Evolutionary conservation across 2,329 filamentous ascomycete species (phyloP), one percentile per base, ranked within the genome.

Genomic region (Dichotomopilus funicola): DNA sequence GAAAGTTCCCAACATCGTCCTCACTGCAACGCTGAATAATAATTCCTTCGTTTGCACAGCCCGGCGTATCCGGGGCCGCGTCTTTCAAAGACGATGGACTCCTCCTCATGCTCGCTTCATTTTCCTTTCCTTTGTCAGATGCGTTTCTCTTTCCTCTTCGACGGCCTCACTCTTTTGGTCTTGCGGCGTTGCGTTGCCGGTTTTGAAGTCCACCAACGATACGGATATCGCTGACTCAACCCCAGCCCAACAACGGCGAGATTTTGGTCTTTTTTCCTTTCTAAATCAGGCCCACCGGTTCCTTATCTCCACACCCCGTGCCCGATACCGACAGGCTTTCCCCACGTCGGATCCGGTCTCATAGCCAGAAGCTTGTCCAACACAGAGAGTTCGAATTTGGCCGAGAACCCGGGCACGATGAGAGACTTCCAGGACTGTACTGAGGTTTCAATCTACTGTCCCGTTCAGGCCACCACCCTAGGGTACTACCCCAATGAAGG

Each of bases 401-500:
- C 4, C 36, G 36, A 38, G 36, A 19, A 33, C 19, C 19, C 19
- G 3, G 19, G 19, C 19, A 3, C 19, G 19, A 27, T 27, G 53
- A 9, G 61, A 61, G 11, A 58, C 34, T 27, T 65, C 60, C 47
- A 59, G 64, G 11, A 58, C 64, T 77, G 74, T 61, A 65, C 59
- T 6, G 64, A 71, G 19, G 68, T 81, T 56, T 70, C 70, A 6
- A 54, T 61, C 1, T 55, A 65, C 51, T 83, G 80, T 60, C 78
- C 78, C 9, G 77, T 82, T 61, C 56, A 70, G 45, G 70, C 67
- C 43, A 82, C 79, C 3, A 78, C 80, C 5, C 70, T 80, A 33
- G 79, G 80, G 50, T 85, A 85, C 69, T 73, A 73, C 43, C 81
- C 81, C 10, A 81, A 79, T 61, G 63, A 75, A 13, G 75, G 76